Percentiles rank a stretch among this genome's conserved stretches.
These are phyloP conservation scores for Camelina laxa DNA, from an alignment of 345 rosid species.

Conservation along the genomic window DNA sequence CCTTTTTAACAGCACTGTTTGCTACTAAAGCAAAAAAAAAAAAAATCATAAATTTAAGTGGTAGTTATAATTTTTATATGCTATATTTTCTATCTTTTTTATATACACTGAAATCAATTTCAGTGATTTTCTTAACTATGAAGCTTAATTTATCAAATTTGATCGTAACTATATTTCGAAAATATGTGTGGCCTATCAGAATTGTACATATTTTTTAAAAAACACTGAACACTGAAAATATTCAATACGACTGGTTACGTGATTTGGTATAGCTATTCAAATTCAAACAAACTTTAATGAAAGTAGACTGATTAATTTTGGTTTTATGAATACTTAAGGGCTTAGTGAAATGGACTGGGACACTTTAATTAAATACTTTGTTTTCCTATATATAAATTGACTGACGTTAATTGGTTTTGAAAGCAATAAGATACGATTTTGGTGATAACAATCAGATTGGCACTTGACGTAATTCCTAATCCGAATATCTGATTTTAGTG, in stretches of 20 bases:
- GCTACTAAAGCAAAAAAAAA: not conserved
- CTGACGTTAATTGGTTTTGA: slow-evolving; percentile 33
- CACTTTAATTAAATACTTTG: not conserved
- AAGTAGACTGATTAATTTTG: not conserved
- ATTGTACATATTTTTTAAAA: not conserved
- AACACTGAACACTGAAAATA: not conserved
- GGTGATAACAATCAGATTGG: slow-evolving; percentile 8
- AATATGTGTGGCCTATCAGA: not conserved
- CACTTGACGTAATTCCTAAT: slow-evolving; percentile 39
- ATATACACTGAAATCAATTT: not conserved
- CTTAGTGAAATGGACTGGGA: not conserved
- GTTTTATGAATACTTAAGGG: not conserved
- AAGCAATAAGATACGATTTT: slow-evolving; percentile 28
- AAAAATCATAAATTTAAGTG: not conserved
- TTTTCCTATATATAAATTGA: not conserved
- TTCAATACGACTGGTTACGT: not conserved
- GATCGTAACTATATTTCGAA: not conserved
- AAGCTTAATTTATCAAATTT: not conserved
- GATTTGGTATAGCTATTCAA: slow-evolving; percentile 16
- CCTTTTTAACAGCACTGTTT: not conserved
- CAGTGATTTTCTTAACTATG: not conserved
- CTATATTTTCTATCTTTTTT: not conserved
- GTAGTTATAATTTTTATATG: not conserved
- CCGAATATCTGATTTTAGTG: slow-evolving; percentile 22
- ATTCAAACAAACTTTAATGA: not conserved